Evolutionary conservation across 2,329 filamentous ascomycete genomes (phyloP).

Genomic region (Taxawa tesnikishii): DNA sequence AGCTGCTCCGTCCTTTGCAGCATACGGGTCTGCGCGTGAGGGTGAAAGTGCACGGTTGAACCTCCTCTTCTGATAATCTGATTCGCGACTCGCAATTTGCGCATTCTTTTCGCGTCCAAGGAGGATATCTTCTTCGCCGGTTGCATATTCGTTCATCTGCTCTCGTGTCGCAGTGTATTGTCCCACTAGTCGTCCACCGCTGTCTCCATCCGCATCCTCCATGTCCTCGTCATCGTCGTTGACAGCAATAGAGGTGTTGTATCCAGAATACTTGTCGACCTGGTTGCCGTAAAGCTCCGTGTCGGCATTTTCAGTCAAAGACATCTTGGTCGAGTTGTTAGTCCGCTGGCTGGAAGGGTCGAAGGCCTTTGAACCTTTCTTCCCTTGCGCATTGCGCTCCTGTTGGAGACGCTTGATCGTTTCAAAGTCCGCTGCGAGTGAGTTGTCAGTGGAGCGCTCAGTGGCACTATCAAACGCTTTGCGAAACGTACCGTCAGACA

Average conservation of each 20-base stretch:
- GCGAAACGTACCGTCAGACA: slow-evolving; percentile 20
- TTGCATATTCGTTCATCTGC: slow-evolving; percentile 91
- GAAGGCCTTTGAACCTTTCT: slow-evolving; percentile 71
- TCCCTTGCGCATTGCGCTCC: slow-evolving; percentile 74
- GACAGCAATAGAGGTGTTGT: slow-evolving; percentile 77
- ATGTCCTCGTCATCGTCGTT: slow-evolving; percentile 68
- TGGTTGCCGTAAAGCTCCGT: slow-evolving; percentile 75
- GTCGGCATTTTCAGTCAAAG: slow-evolving; percentile 80
- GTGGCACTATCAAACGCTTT: not conserved
- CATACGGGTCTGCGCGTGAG: slow-evolving; percentile 75
- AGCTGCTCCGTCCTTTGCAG: slow-evolving; percentile 56
- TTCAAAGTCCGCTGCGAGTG: slow-evolving; percentile 61
- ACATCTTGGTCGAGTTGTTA: slow-evolving; percentile 72
- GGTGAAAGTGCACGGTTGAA: slow-evolving; percentile 82
- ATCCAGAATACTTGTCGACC: slow-evolving; percentile 73
- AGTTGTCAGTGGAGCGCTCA: slow-evolving; percentile 6
- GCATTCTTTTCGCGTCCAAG: slow-evolving; percentile 78
- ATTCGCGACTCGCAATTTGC: slow-evolving; percentile 84
- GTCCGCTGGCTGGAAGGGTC: slow-evolving; percentile 69
- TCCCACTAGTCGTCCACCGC: slow-evolving; percentile 67
- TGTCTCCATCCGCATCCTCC: slow-evolving; percentile 55
- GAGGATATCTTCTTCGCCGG: slow-evolving; percentile 81
- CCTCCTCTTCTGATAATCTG: slow-evolving; percentile 92
- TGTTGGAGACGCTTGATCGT: slow-evolving; percentile 77
- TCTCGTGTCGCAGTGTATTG: slow-evolving; percentile 90